Base-by-base conservation (phyloP, 2,329 filamentous ascomycete genomes). In the Pyrenophora seminiperda region DNA sequence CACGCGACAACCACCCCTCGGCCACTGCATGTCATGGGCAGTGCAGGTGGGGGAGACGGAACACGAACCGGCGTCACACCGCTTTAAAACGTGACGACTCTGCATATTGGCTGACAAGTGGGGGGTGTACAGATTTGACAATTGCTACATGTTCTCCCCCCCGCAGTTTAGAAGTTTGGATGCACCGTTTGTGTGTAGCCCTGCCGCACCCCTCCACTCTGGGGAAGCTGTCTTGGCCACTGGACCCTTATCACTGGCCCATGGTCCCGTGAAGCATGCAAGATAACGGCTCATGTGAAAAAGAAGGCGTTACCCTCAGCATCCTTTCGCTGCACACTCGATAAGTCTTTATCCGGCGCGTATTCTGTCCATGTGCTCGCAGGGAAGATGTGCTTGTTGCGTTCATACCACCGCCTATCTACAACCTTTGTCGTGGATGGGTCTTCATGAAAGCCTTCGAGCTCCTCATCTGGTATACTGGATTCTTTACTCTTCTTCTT, bases 331-430 rank as follows among this genome's bases (percentile, higher is more conserved):
- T 92, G 83, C 61, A 90, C 85, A 58, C 79, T 82, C 66, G 84
- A 82, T 76, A 96, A 96, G 65, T 97, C 89, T 73, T 89, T 90
- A 54, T 90, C 90, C 0, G 91, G 88, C 60, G 96, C 92, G 71
- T 96, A 99, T 56, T 96, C 89, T 63, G 92, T 90, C 94, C 94
- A 99, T 38, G 93, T 83, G 70, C 90, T 97, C 15, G 93, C 93
- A 0, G 94, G 94, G 71, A 93, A 99, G 50, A 99, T 97, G 73
- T 99, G 94, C 75, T 97, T 99, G 72, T 97, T 97, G 67, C 87
- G 84, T 77, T 97, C 91, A 72, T 97, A 99, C 94, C 94, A 99
- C 53, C 94, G 81, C 53, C 94, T 83, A 76, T 99, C 93, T 3
- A 99, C 93, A 3, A 99, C 92, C 71, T 97, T 97, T 3, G 93